Evolutionary conservation across 2,329 filamentous ascomycete species (phyloP), one percentile per base, ranked within the genome.

Genomic region (Fusarium sambucinum): DNA sequence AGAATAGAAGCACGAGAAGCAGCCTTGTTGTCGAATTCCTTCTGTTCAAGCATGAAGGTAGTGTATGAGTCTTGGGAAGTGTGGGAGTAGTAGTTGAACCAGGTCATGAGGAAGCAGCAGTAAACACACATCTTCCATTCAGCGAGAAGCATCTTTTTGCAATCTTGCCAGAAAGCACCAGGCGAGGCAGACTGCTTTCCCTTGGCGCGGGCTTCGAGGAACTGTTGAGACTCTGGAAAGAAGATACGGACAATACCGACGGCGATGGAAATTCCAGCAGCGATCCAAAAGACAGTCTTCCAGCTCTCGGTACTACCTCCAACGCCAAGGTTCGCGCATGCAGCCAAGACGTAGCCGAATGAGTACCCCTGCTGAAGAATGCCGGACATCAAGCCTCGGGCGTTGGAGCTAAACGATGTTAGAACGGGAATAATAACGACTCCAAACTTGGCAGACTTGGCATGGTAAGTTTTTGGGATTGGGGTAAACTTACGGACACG

Each of bases 351-450:
- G 74, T 95, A 95, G 32, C 92, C 92, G 67, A 94, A 86, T 0
- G 90, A 90, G 76, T 94, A 94, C 4, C 92, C 93, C 77, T 94
- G 92, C 74, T 96, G 93, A 19, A 95, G 80, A 51, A 96, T 91
- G 55, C 92, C 93, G 16, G 90, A 92, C 86, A 96, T 92, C 37
- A 96, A 82, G 71, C 93, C 93, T 76, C 92, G 86, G 10, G 92
- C 89, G 58, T 92, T 87, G 46, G 81, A 78, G 57, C 85, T 85
- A 66, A 25, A 14, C 55, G 57, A 50, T 60, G 41, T 71, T 69
- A 73, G 63, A 50, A 57, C 52, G 64, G 62, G 45, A 59, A 68
- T 68, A 70, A 52, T 45, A 48, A 19, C 60, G 55, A 29, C 59
- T 57, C 59, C 72, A 67, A 71, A 45, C 62, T 59, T 30, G 37